Evolutionary conservation across 2,329 filamentous ascomycete species (phyloP).

Genomic region (Arthrobotrys megalospora): DNA sequence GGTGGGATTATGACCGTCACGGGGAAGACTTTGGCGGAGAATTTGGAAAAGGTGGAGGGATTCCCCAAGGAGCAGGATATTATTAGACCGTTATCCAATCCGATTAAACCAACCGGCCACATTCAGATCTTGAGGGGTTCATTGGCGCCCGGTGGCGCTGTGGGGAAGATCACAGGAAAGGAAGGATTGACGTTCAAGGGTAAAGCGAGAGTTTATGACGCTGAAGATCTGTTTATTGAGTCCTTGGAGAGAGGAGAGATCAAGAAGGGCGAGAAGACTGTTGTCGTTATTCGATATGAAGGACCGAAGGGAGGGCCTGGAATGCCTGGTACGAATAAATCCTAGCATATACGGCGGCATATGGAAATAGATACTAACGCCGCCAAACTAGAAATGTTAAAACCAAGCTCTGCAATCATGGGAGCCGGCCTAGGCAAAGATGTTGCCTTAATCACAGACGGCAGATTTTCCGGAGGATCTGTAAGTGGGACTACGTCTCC

Average conservation of each 20-base stretch:
- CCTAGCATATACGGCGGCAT: background rate
- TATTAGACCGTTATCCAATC: constrained; percentile 77
- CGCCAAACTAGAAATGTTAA: constrained; percentile 75
- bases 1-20: constrained; percentile 76
- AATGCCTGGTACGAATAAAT: constrained; percentile 70
- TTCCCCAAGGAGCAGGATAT: constrained; percentile 80
- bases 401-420: constrained; percentile 81
- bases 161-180: constrained; percentile 84
- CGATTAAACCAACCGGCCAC: constrained; percentile 80
- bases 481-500: constrained; percentile 23
- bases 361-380: background rate
- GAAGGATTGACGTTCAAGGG: constrained; percentile 79
- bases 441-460: constrained; percentile 80
- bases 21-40: constrained; percentile 74
- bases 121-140: constrained; percentile 80
- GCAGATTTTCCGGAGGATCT: constrained; percentile 74
- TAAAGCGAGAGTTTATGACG: constrained; percentile 79
- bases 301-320: constrained; percentile 81
- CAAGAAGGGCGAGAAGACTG: constrained; percentile 82
- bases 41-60: constrained; percentile 73
- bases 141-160: constrained; percentile 78
- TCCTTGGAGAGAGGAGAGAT: constrained; percentile 78
- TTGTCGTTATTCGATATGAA: constrained; percentile 82
- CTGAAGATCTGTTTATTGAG: constrained; percentile 78
- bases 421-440: constrained; percentile 79